Base-by-base conservation (phyloP, 306 rosid species). In the Cicer cuneatum region DNA sequence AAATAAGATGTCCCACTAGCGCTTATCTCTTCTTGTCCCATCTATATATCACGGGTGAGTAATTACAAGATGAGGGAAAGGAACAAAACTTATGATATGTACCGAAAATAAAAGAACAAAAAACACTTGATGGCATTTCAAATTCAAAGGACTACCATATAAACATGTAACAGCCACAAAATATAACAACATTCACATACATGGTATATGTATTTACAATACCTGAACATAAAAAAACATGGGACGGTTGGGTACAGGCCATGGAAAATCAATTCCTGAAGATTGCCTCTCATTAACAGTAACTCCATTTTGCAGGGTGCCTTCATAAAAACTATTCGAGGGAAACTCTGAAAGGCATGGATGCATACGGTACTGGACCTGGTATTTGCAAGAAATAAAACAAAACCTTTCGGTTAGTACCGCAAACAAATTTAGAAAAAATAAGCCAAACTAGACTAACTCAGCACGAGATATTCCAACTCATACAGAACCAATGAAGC, bases 361-460 rank as follows among this genome's bases (percentile, higher is more conserved):
- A 76, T 95, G 99, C 99, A 95, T 95, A n/a, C 99, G 96, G 69
- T 95, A 95, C 85, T 95, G 99, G 63, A 95, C 99, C 99, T 95
- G 82, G 77, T 74, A 76, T 76, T 75, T 14, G 56, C 78, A 16
- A 77, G 5, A 70, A 70, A 59, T 35, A 78, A 81, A 58, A 71
- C 4, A 47, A 56, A 54, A 37, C 35, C 53, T 71, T 14, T 18
- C 1, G 12, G 49, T 56, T 5, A 48, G 46, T 37, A 64, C 13
- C 56, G 35, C 18, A 5, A 74, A 56, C 11, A 74, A n/a, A 76
- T 58, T 38, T 10, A 15, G 19, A 69, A 35, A 35, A 45, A 48
- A 33, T 9, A 54, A 73, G 62, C 52, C 56, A 41, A 16, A 74
- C n/a, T 7, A 68, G 75, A 67, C 7, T 9, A 45, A 67, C 29